These are phyloP conservation scores for Oxyria digyna DNA, from an alignment of 148 eudicot species.

Conservation along the genomic window DNA sequence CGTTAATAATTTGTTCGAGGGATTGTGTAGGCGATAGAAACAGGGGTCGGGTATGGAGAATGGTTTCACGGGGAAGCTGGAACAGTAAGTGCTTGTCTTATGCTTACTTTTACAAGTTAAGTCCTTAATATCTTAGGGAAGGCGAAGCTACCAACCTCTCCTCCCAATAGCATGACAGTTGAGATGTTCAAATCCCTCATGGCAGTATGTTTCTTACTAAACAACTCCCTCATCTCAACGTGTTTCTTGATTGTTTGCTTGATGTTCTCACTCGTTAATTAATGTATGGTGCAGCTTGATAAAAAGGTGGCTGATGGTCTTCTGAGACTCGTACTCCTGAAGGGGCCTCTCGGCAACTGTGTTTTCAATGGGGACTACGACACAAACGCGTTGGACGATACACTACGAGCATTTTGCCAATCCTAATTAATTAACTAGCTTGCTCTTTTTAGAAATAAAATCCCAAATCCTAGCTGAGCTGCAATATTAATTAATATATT, in stretches of 20 bases:
- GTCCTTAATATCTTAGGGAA: constrained; percentile 43
- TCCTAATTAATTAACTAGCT: no score
- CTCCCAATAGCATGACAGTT: constrained; percentile 76
- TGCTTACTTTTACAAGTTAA: no score
- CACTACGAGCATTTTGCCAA: constrained; percentile 72
- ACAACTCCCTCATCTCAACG: background rate
- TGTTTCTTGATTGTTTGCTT: background rate
- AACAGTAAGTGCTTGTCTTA: no score
- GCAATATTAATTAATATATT: no score
- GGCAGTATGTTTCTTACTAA: constrained; percentile 56
- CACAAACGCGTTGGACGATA: constrained; percentile 69
- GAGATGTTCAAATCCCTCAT: constrained; percentile 91
- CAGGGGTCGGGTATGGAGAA: constrained; percentile 76
- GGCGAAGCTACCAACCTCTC: constrained; percentile 66
- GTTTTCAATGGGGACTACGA: constrained; percentile 93
- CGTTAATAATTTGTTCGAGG: no score
- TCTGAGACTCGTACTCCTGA: constrained; percentile 84
- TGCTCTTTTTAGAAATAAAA: no score
- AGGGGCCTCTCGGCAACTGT: constrained; percentile 84
- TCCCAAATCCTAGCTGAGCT: no score
- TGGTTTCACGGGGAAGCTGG: constrained; percentile 99
- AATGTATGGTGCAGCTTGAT: constrained; percentile 60
- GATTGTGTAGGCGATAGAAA: constrained; percentile 91
- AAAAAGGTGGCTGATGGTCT: constrained; percentile 97
- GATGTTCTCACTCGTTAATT: background rate